Conservation (phyloP, 192 early-diverging fungal genomes). For the Cetraspora pellucida region DNA sequence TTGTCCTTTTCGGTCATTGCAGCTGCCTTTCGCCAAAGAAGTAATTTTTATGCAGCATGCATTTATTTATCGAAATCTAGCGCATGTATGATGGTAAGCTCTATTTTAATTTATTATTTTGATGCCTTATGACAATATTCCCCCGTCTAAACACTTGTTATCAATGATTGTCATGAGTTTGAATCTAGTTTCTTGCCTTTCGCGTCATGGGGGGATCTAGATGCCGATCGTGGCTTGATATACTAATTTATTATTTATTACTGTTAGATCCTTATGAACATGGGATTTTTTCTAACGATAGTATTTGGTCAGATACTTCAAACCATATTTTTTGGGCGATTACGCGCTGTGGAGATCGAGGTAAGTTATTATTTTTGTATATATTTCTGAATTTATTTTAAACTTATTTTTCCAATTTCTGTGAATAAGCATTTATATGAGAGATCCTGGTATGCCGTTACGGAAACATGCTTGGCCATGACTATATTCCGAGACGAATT, state of each 20-base stretch:
- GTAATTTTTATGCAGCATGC: constrained; percentile 89
- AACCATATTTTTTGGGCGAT: constrained; percentile 85
- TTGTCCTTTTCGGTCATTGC: constrained; percentile 66
- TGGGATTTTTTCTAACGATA: constrained; percentile 77
- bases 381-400: background rate
- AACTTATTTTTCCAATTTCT: constrained; percentile 3
- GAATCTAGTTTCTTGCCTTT: background rate
- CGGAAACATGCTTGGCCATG: constrained; percentile 95
- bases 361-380: constrained; percentile 43
- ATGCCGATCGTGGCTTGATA: too few relatives aligned
- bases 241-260: too few relatives aligned
- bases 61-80: constrained; percentile 87
- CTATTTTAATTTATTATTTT: background rate
- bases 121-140: background rate
- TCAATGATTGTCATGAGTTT: too few relatives aligned
- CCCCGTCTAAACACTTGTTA: background rate
- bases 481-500: constrained; percentile 97
- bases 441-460: constrained; percentile 95
- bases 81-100: constrained; percentile 80
- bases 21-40: constrained; percentile 66
- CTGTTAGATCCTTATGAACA: constrained; percentile 74
- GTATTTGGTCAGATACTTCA: constrained; percentile 77
- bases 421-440: constrained; percentile 88
- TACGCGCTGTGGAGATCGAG: constrained; percentile 93
- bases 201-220: too few relatives aligned